Percentiles rank a stretch among this genome's conserved stretches.
phyloP scores from a whole-genome alignment of 1,139 yeast genomes.

The Kurtzmaniella quercitrusa region DNA sequence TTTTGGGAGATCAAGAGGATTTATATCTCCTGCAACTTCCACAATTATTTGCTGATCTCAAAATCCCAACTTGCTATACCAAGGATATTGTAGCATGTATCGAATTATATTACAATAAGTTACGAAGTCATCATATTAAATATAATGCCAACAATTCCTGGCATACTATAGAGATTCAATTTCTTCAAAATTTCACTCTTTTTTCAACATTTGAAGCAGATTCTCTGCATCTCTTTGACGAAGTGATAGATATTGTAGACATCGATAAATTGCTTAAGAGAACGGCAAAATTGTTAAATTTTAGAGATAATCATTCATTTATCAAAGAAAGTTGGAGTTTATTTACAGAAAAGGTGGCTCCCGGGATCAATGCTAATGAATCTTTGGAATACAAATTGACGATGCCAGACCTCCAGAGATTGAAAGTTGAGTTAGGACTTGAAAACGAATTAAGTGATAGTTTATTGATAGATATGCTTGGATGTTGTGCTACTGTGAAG shows the following conservation, averaged over 20 bases:
- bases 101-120: constrained; percentile 31
- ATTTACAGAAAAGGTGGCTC: constrained; percentile 16
- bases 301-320: constrained; percentile 27
- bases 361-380: constrained; percentile 7
- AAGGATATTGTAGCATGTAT: constrained; percentile 29
- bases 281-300: constrained; percentile 26
- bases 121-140: constrained; percentile 10
- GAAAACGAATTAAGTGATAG: constrained; percentile 27
- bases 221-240: constrained; percentile 10
- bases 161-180: constrained; percentile 23
- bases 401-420: constrained; percentile 28
- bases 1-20: constrained; percentile 26
- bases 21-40: constrained; percentile 25
- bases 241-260: constrained; percentile 37
- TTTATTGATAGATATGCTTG: constrained; percentile 42
- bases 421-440: constrained; percentile 26
- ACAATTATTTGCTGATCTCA: constrained; percentile 19
- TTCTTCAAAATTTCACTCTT: constrained; percentile 30
- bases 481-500: constrained; percentile 29
- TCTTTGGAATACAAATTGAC: constrained; percentile 17
- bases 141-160: constrained; percentile 10
- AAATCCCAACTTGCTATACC: constrained; percentile 31
- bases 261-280: constrained; percentile 34
- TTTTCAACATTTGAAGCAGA: constrained; percentile 14
- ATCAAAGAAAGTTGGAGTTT: constrained; percentile 34